A percentile compares a stretch with the other conserved stretches of the same genome.
Evolutionary conservation across 2,329 filamentous ascomycete genomes (phyloP).

Genomic region (Xenosphaeropsis pyriputrescens): DNA sequence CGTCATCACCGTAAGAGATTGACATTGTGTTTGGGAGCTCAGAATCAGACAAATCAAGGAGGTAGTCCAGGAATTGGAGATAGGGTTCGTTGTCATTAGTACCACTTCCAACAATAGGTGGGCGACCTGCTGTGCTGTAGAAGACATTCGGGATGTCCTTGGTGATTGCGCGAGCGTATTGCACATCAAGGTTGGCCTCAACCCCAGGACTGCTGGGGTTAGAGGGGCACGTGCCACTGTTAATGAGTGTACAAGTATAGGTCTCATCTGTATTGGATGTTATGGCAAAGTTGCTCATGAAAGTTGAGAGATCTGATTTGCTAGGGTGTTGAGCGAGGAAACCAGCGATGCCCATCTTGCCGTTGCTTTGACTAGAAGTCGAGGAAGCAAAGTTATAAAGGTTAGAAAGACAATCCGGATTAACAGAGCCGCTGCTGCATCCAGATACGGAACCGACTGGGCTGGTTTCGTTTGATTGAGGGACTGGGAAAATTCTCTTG

Average conservation of each 20-base stretch:
- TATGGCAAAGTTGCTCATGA: no score
- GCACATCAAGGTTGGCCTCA: slow-evolving; percentile 41
- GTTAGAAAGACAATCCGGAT: slow-evolving; percentile 14
- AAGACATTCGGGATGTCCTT: slow-evolving; percentile 24
- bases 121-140: slow-evolving; percentile 30
- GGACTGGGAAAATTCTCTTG: slow-evolving; percentile 3
- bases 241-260: no score
- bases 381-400: slow-evolving; percentile 12
- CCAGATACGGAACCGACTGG: no score
- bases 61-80: slow-evolving; percentile 40
- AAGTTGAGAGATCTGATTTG: no score
- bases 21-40: slow-evolving; percentile 44
- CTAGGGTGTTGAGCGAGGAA: slow-evolving; percentile 18
- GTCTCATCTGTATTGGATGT: no score
- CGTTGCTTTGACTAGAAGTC: slow-evolving; percentile 7
- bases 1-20: slow-evolving; percentile 52
- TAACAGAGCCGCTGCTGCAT: slow-evolving; percentile 4
- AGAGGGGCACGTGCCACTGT: no score
- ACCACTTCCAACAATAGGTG: slow-evolving; percentile 34
- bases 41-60: slow-evolving; percentile 29
- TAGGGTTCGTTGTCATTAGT: slow-evolving; percentile 48
- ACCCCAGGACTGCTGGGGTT: slow-evolving; percentile 2
- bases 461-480: neutral
- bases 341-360: slow-evolving; percentile 13
- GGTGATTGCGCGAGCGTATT: slow-evolving; percentile 35